phyloP scores from a whole-genome alignment of 2,329 filamentous ascomycete species.

The Hypoxylon sp. region DNA sequence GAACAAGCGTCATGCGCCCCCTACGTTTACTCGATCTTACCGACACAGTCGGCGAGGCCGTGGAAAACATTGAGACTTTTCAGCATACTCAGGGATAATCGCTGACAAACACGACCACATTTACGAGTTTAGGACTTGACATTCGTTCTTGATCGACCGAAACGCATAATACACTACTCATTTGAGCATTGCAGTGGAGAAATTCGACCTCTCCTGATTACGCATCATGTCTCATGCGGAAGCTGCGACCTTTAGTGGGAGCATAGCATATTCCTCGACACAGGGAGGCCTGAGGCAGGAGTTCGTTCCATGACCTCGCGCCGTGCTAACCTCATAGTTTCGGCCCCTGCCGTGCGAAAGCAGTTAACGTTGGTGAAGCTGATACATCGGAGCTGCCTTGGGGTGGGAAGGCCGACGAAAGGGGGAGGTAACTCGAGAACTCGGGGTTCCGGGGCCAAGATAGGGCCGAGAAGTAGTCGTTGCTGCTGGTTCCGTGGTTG shows the following conservation, averaged over 20 bases:
- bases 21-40: slow-evolving; percentile 21
- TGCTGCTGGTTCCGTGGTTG: slow-evolving; percentile 26
- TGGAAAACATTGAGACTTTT: slow-evolving; percentile 24
- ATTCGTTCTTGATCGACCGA: slow-evolving; percentile 27
- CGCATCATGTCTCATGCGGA: slow-evolving; percentile 29
- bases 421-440: slow-evolving; percentile 21
- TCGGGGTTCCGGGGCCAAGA: slow-evolving; percentile 24
- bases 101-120: slow-evolving; percentile 32
- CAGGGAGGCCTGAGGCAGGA: slow-evolving; percentile 28
- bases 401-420: slow-evolving; percentile 25
- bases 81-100: slow-evolving; percentile 21
- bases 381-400: slow-evolving; percentile 22
- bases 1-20: slow-evolving; percentile 42
- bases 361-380: slow-evolving; percentile 24
- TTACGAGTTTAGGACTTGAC: slow-evolving; percentile 47
- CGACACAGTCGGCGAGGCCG: slow-evolving; percentile 24
- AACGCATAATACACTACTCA: slow-evolving; percentile 37
- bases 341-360: slow-evolving; percentile 12
- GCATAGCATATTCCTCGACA: slow-evolving; percentile 36
- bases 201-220: slow-evolving; percentile 31
- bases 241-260: slow-evolving; percentile 31
- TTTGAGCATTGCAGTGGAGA: slow-evolving; percentile 34
- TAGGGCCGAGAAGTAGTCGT: slow-evolving; percentile 28
- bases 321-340: slow-evolving; percentile 27
- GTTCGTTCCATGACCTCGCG: slow-evolving; percentile 26